phyloP scores from a whole-genome alignment of 2,329 filamentous ascomycete genomes.

The Ophiostoma populinum region DNA sequence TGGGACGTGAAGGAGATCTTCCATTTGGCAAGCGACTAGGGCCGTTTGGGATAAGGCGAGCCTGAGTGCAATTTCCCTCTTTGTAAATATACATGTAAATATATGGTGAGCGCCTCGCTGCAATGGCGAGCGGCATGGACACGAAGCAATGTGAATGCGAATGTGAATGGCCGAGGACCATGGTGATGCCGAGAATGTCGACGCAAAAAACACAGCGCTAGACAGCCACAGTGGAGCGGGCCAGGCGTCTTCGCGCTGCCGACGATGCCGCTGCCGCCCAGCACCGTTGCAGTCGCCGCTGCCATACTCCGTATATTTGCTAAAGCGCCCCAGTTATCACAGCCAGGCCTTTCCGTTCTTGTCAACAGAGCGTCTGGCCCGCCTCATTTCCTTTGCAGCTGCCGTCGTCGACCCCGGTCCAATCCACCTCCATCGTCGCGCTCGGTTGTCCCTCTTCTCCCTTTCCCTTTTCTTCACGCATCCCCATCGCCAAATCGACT shows the following conservation, averaged over 20 bases:
- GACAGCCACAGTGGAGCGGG: too few relatives aligned
- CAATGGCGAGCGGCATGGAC: too few relatives aligned
- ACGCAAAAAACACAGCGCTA: too few relatives aligned
- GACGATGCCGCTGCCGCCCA: not conserved
- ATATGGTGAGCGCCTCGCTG: not conserved
- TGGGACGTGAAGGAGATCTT: too few relatives aligned
- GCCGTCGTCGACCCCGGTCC: not conserved
- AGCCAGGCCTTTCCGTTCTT: constrained; percentile 2
- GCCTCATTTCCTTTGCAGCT: not conserved
- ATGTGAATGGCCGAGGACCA: too few relatives aligned
- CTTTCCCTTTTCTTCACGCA: constrained; percentile 1
- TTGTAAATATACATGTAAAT: too few relatives aligned
- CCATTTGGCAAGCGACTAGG: not conserved
- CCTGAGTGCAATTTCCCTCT: constrained; percentile 8
- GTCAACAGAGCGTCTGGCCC: constrained; percentile 1
- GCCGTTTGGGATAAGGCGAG: constrained; percentile 4
- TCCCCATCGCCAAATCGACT: not conserved
- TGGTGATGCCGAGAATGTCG: too few relatives aligned
- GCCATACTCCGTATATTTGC: too few relatives aligned
- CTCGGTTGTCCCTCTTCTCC: constrained; percentile 4
- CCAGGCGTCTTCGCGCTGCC: too few relatives aligned
- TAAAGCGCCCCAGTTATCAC: too few relatives aligned
- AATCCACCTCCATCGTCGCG: constrained; percentile 2
- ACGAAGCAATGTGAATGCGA: too few relatives aligned
- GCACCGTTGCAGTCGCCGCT: too few relatives aligned